phyloP scores from a whole-genome alignment of 2,329 filamentous ascomycete genomes.

The Tricladium varicosporioides region DNA sequence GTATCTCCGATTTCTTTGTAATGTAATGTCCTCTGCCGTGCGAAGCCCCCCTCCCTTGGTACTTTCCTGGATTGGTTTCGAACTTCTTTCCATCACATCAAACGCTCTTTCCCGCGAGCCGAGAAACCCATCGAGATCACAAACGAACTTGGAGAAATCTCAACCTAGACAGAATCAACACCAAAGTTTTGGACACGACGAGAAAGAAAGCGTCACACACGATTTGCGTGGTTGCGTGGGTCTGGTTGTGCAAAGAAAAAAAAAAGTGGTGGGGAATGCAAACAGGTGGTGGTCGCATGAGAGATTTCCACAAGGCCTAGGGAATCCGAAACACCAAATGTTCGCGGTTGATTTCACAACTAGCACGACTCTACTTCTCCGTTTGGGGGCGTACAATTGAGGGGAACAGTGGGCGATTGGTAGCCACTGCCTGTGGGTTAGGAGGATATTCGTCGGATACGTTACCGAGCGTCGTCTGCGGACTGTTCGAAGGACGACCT shows the following conservation, averaged over 20 bases:
- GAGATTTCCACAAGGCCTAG: conserved; percentile 21
- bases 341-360: conserved; percentile 26
- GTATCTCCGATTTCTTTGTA: neutral
- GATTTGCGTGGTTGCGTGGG: conserved; percentile 3
- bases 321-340: conserved; percentile 33
- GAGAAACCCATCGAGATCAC: neutral
- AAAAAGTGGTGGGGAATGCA: conserved; percentile 4
- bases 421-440: neutral
- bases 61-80: neutral
- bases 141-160: neutral
- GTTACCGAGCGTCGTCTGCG: neutral
- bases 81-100: neutral
- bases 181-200: conserved; percentile 1
- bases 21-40: no score
- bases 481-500: neutral
- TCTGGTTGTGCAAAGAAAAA: conserved; percentile 5
- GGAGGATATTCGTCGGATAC: neutral
- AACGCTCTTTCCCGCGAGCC: neutral
- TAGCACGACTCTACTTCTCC: neutral
- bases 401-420: neutral
- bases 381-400: neutral
- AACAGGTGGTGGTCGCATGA: conserved; percentile 24
- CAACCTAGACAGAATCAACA: neutral
- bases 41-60: neutral
- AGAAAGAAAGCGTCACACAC: neutral